Evolutionary conservation across 176 grass and related monocot species (phyloP).

Genomic region (Triticum timopheevii): DNA sequence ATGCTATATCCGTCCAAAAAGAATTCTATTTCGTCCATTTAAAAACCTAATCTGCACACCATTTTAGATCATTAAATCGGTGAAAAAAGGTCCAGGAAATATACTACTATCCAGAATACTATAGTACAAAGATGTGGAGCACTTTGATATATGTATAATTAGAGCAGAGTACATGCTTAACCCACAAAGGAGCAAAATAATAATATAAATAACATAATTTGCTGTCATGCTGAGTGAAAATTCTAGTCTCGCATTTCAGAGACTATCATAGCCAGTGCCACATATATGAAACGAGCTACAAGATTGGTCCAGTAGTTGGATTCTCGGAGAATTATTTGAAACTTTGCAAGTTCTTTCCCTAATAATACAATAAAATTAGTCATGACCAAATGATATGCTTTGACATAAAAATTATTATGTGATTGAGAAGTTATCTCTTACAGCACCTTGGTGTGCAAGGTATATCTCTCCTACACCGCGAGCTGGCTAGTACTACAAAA

Average conservation of each 20-base stretch:
- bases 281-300: not conserved
- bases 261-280: not conserved
- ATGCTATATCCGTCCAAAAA: conserved; percentile 34
- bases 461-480: not conserved
- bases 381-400: not conserved
- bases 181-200: not conserved
- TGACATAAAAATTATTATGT: not conserved
- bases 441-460: no score
- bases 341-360: not conserved
- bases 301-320: not conserved
- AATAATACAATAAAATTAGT: not conserved
- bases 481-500: not conserved
- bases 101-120: conserved; percentile 16
- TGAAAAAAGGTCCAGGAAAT: not conserved
- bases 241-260: not conserved
- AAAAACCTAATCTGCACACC: conserved; percentile 64
- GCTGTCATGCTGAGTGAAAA: not conserved
- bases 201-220: not conserved
- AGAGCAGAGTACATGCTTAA: not conserved
- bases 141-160: not conserved
- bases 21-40: conserved; percentile 46
- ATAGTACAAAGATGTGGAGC: not conserved
- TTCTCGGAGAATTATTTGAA: not conserved
- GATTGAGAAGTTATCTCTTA: not conserved
- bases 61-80: conserved; percentile 47